Base-by-base conservation (phyloP, 2,329 filamentous ascomycete genomes). In the Phialemonium atrogriseum region DNA sequence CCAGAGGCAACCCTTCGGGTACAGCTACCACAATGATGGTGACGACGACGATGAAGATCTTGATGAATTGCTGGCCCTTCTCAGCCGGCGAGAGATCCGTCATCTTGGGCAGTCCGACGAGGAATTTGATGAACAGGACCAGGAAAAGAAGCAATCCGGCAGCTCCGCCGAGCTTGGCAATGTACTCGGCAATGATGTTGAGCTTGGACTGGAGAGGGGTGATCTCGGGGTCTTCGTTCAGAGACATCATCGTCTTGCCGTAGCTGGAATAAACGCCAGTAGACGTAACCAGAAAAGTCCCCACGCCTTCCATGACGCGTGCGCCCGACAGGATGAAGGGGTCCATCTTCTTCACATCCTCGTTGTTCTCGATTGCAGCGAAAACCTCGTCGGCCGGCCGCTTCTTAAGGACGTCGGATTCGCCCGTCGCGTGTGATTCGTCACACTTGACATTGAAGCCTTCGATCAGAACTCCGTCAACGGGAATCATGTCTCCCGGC, bases 301-400 rank as follows among this genome's bases (percentile, higher is more conserved):
- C 82, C 7, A 85, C 73, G 26, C 82, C 82, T 50, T 86, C 81
- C 58, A 85, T 80, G 36, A 86, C 80, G 40, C 81, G 81, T 32
- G 77, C 71, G 19, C 82, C 88, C 18, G 87, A 94, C 44, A 94
- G 84, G 46, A 95, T 84, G 45, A 88, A 85, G 0, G 82, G 82
- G 42, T 88, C 83, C 56, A 86, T 70, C 55, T 86, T 86, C 60
- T 74, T 79, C 15, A 80, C 63, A 27, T 65, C 66, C 24, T 80
- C 71, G 43, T 74, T 64, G 40, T 72, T 75, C 44, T 83, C 73
- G 45, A 87, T 82, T 16, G 79, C 79, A 13, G 66, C 64, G 47
- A 68, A 81, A 13, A 84, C 83, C 15, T 84, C 78, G 29, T 84
- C 77, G 24, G 66, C 78, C 5, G 72, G 50, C 19, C 61, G 67